Base-by-base conservation (phyloP, 352 stramenopile species). In the Phytopythium oedochilum region DNA sequence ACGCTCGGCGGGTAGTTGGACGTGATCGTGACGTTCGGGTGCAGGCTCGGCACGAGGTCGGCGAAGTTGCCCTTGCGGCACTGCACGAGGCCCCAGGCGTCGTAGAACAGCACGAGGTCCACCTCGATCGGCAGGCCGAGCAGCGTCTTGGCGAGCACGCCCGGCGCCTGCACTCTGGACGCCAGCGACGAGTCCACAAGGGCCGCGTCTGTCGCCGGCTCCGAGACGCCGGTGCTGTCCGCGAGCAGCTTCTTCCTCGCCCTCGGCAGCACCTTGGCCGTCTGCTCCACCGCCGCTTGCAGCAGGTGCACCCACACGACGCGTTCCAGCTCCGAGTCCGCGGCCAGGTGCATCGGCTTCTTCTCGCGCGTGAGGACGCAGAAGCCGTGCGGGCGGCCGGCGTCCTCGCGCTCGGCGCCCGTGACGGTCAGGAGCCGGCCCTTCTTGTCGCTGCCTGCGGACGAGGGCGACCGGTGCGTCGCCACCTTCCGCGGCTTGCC, bases 11-110 rank as follows among this genome's bases (percentile, higher is more conserved):
- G 81, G 59, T 88, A 88, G 51, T 91, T 91, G 45, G 75, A 88
- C 56, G 81, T 89, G 53, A 91, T 66, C 9, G 74, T 81, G 42
- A 91, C 66, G 54, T 89, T 91, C 20, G 81, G 81, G 38, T 94
- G 81, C 34, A 94, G 66, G 55, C 77, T 88, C 28, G 83, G 83
- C 61, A 94, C 64, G 26, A 94, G 52, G 48, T 89, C 59, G 9
- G 83, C 75, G 45, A 94, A 92, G 42, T 94, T 92, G 26, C 83
- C 83, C 44, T 88, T 88, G 45, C 80, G 79, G 29, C 75, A 68
- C 55, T 86, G 75, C 57, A 92, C 83, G 45, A 69, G 73, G 14
- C 81, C 81, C 76, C 77, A 94, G 3, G 79, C 71, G 3, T 90
- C 78, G 59, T 94, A 94, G 22, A 92, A 83, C 46, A 81, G 60